These are phyloP conservation scores for Apiosordaria backusii DNA, from an alignment of 495 filamentous ascomycete species.

Conservation along the genomic window DNA sequence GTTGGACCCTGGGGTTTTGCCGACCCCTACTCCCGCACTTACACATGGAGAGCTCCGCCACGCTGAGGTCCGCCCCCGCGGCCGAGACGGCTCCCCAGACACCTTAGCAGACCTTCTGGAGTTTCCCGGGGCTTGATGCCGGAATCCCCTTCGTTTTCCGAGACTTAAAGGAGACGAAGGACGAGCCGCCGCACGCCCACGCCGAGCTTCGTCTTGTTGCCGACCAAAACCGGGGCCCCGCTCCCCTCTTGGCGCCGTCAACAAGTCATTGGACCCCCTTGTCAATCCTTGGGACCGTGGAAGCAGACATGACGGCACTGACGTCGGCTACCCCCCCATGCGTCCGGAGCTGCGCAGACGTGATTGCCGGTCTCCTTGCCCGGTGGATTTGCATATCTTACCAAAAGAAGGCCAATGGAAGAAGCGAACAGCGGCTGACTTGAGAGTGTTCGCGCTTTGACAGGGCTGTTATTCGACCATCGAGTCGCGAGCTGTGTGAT, in stretches of 20 bases:
- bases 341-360: not conserved
- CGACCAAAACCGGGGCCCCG: conserved; percentile 7
- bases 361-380: not conserved
- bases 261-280: not conserved
- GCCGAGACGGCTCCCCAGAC: conserved; percentile 9
- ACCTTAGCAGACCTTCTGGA: too few species aligned
- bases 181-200: not conserved
- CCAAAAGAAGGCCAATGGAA: conserved; percentile 12
- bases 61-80: conserved; percentile 4
- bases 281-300: too few species aligned
- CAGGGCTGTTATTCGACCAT: not conserved
- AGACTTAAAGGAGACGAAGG: not conserved
- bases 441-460: not conserved
- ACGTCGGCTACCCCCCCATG: conserved; percentile 10
- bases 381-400: conserved; percentile 8
- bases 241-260: conserved; percentile 11
- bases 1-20: not conserved
- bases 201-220: not conserved
- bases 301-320: conserved; percentile 14
- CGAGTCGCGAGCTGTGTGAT: conserved; percentile 3
- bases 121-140: conserved; percentile 12
- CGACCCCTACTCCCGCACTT: not conserved
- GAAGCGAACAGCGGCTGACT: conserved; percentile 18
- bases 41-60: conserved; percentile 2
- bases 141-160: conserved; percentile 16